Evolutionary conservation across 116 monocot species (phyloP).

Genomic region (Posidonia oceanica): DNA sequence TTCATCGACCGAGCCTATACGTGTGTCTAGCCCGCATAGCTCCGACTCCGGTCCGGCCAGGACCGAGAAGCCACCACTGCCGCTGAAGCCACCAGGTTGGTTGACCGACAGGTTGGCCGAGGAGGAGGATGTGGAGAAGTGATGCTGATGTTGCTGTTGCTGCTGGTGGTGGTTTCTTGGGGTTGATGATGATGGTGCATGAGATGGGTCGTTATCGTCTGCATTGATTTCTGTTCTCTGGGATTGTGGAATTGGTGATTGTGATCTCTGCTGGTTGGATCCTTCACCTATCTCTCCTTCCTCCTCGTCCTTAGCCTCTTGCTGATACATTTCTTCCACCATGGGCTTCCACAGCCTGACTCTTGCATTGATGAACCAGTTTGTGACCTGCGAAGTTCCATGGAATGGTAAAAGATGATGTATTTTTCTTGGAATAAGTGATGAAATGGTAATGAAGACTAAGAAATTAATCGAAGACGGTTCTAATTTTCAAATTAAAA

Average conservation of each 20-base stretch:
- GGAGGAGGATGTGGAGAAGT: neutral
- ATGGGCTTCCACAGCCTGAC: constrained; percentile 23
- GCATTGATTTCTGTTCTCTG: constrained; percentile 2
- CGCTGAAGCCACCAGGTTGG: neutral
- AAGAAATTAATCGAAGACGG: too few species aligned
- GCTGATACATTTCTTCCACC: constrained; percentile 25
- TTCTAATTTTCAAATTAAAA: too few species aligned
- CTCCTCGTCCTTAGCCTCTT: constrained; percentile 14
- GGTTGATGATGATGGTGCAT: constrained; percentile 1
- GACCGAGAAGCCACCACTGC: neutral
- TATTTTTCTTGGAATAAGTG: neutral
- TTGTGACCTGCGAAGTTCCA: constrained; percentile 14
- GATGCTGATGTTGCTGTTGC: neutral
- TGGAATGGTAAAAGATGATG: neutral
- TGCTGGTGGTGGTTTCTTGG: constrained; percentile 1
- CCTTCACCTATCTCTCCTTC: constrained; percentile 2
- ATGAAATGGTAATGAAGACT: too few species aligned
- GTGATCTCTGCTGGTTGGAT: neutral
- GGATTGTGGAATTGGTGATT: constrained; percentile 1
- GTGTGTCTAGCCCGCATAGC: constrained; percentile 1
- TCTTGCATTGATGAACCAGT: constrained; percentile 25
- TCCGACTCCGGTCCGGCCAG: neutral
- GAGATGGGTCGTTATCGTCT: neutral
- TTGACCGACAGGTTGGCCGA: neutral
- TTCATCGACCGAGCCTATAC: neutral